Evolutionary conservation across 2,329 filamentous ascomycete genomes (phyloP), one percentile per base, ranked within the genome.

Genomic region (Aspergillus sp.): DNA sequence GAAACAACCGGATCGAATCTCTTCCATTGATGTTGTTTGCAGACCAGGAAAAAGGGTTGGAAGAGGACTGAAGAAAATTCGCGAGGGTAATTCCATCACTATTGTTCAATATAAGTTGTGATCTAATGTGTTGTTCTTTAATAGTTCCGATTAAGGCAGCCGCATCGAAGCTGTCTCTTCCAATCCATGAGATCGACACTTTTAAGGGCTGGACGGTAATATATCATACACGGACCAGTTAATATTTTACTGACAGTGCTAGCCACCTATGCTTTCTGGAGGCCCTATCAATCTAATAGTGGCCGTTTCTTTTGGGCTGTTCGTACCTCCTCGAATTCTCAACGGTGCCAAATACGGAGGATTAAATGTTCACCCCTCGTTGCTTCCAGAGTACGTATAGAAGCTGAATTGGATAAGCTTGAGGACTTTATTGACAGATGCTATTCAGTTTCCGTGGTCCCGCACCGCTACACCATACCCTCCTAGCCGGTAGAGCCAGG

Each of bases 301-400:
- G 37, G 90, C 90, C 38, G 93, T 97, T 5, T 97, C 93, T 0
- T 98, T 97, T 67, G 93, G 93, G 3, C 77, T 95, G 6, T 85
- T 96, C 48, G 83, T 98, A 1, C 93, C 93, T 1, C 76, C 78
- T 1, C 77, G 88, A 5, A 81, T 97, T 11, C 73, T 98, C 19
- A 71, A 71, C 19, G 70, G 70, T 1, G 80, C 86, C 26, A 80
- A 78, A 55, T 95, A 94, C 67, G 90, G 90, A 35, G 93, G 93
- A 0, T 70, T 98, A 3, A 98, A 98, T 65, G 77, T 98, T 2
- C 93, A 98, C 60, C 93, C 93, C 1, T 97, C 91, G 1, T 69
- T 96, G 27, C 77, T 98, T 10, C 91, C 90, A 4, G 85, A 93
- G 83, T 88, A 73, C 53, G 73, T 60, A 6, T 5, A 13, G 19